Evolutionary conservation across 164 flowering plant species (phyloP).

Genomic region (Kalanchoe fedtschenkoi): DNA sequence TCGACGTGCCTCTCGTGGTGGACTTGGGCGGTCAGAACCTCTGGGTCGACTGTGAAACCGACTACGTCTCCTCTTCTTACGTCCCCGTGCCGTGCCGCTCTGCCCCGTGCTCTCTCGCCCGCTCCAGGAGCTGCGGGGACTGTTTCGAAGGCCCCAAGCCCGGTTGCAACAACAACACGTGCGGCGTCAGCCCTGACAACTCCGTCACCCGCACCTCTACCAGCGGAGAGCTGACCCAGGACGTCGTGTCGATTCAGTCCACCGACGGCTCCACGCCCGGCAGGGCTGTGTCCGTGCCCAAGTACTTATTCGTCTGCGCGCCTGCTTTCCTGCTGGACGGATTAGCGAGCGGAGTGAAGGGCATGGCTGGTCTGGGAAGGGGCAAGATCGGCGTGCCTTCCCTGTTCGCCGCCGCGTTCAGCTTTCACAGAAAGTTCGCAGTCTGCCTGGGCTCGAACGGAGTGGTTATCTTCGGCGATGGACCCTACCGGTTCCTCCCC

Average conservation of each 20-base stretch:
- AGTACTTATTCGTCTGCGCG: slow-evolving; percentile 8
- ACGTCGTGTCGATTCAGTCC: slow-evolving; percentile 7
- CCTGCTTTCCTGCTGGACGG: slow-evolving; percentile 4
- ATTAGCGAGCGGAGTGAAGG: slow-evolving; percentile 11
- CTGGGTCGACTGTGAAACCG: slow-evolving; percentile 19
- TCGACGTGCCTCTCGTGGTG: slow-evolving; percentile 12
- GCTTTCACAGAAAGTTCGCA: slow-evolving; percentile 9
- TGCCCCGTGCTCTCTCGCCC: slow-evolving; percentile 16
- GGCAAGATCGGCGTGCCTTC: slow-evolving; percentile 5
- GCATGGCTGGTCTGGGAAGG: slow-evolving; percentile 15
- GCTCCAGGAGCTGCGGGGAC: slow-evolving; percentile 9
- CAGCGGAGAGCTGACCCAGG: slow-evolving; percentile 9
- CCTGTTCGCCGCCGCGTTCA: slow-evolving; percentile 1
- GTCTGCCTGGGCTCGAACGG: slow-evolving; percentile 12
- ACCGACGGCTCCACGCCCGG: slow-evolving; percentile 8
- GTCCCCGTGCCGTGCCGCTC: slow-evolving; percentile 13
- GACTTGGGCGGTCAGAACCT: slow-evolving; percentile 20
- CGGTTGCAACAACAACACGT: slow-evolving; percentile 8
- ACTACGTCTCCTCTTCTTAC: slow-evolving; percentile 13
- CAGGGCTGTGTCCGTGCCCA: background rate
- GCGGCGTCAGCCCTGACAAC: slow-evolving; percentile 4
- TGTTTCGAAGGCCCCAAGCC: slow-evolving; percentile 6
- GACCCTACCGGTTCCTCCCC: slow-evolving; percentile 5
- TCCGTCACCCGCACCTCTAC: background rate
- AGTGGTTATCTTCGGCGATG: slow-evolving; percentile 10